Evolutionary conservation across 306 rosid species (phyloP).

Genomic region (Bauhinia variegata): DNA sequence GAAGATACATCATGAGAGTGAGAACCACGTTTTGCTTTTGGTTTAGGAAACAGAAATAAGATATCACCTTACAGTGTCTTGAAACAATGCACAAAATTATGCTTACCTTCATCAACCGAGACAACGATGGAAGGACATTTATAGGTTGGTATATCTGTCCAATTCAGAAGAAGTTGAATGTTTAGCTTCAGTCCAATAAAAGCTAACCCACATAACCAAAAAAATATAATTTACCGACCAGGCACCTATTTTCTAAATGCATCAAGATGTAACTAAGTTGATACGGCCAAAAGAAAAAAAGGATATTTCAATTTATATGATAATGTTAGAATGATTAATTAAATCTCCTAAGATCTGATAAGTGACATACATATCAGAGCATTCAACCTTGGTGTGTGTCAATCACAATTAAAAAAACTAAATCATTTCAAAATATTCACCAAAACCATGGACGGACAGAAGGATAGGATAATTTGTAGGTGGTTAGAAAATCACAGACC

Average conservation of each 20-base stretch:
- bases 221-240: slow-evolving; percentile 20
- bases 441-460: slow-evolving; percentile 9
- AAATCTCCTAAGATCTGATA: slow-evolving; percentile 17
- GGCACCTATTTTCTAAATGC: slow-evolving; percentile 16
- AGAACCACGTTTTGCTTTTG: slow-evolving; percentile 6
- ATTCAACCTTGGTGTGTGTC: slow-evolving; percentile 22
- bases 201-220: slow-evolving; percentile 7
- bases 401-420: slow-evolving; percentile 12
- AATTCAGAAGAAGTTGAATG: slow-evolving; percentile 35
- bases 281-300: slow-evolving; percentile 2
- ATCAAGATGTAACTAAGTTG: slow-evolving; percentile 16
- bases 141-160: slow-evolving; percentile 95
- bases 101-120: slow-evolving; percentile 98
- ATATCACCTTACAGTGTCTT: slow-evolving; percentile 26
- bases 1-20: slow-evolving; percentile 28
- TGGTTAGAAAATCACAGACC: slow-evolving; percentile 13
- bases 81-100: slow-evolving; percentile 23
- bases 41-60: slow-evolving; percentile 20
- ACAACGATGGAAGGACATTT: slow-evolving; percentile 94
- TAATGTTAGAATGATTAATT: no score
- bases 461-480: slow-evolving; percentile 8
- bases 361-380: neutral
- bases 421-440: slow-evolving; percentile 14
- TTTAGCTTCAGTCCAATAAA: slow-evolving; percentile 31
- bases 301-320: neutral